Base-by-base conservation (phyloP, 495 filamentous ascomycete genomes). In the Neurospora pannonica region DNA sequence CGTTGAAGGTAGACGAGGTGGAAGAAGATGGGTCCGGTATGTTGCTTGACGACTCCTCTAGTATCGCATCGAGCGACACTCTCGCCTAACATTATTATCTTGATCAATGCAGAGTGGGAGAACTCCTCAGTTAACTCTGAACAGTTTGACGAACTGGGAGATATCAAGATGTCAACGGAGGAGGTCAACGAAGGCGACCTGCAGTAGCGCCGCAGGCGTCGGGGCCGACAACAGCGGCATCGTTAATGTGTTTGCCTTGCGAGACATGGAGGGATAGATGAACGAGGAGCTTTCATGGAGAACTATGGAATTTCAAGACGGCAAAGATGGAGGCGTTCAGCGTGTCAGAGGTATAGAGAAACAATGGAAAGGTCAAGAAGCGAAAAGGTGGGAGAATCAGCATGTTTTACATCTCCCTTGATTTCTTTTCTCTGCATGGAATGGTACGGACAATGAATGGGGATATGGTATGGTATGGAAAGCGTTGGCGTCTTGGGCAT, bases 1-100 rank as follows among this genome's bases (percentile, higher is more conserved):
- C 74, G 54, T 76, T 84, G 28, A 82, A 79, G 11, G 86, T 88
- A 10, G 87, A 88, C 24, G 87, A 88, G 40, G 75, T 84, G 71
- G 87, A 88, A 74, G 87, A 88, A 54, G 87, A 89, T 42, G 86
- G 81, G 77, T 88, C 86, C 62, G 87, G 87, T 86, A 86, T 79
- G 86, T 85, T 76, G 40, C 76, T 78, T 71, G 84, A 82, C 78
- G 82, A 84, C 75, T 84, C 81, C 72, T 78, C 80, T 43, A 83
- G 81, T 75, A 77, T 79, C 72, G 79, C 79, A 60, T 82, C 80
- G 42, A 81, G 79, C 82, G 79, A 80, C 76, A 83, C 84, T 79
- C 80, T 82, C 77, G 74, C 77, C 80, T 82, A 77, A 81, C 80
- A 48, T 73, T 48, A 43, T 31, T 15, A 48, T 67, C 70, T 69